Conservation (phyloP, 148 eudicot genomes). For the Limonium bicolor region DNA sequence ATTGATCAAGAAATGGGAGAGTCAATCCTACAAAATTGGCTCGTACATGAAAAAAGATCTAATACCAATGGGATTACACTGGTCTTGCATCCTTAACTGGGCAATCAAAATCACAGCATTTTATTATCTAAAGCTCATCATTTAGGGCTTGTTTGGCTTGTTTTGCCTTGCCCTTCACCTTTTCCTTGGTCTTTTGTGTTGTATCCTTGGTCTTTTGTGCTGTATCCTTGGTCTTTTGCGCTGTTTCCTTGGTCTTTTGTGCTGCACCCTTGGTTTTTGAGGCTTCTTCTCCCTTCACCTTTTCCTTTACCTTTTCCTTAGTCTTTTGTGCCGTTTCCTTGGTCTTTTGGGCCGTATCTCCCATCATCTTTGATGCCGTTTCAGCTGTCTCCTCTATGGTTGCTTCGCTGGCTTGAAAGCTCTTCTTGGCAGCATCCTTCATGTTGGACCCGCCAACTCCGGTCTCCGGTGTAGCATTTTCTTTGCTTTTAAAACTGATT, state of each 20-base stretch:
- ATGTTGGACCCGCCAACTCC: conserved; percentile 1
- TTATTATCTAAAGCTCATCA: not conserved
- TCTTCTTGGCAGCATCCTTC: conserved; percentile 19
- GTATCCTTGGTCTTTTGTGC: not conserved
- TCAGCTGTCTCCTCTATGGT: conserved; percentile 24
- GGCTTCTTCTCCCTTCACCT: conserved; percentile 4
- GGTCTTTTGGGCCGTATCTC: conserved; percentile 21
- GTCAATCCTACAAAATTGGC: too few relatives aligned
- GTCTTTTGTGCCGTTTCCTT: conserved; percentile 25
- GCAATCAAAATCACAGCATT: too few relatives aligned
- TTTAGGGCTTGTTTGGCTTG: not conserved
- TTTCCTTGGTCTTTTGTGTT: not conserved
- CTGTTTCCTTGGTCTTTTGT: not conserved
- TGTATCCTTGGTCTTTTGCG: not conserved
- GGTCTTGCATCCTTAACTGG: too few relatives aligned
- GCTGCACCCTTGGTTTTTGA: not conserved
- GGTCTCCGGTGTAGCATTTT: not conserved
- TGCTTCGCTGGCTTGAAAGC: conserved; percentile 13
- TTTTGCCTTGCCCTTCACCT: not conserved
- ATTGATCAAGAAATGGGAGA: too few relatives aligned
- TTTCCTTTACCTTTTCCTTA: conserved; percentile 15
- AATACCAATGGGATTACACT: too few relatives aligned
- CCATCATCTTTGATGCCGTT: conserved; percentile 18
- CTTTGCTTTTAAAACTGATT: conserved; percentile 15
- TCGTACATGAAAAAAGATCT: too few relatives aligned